Evolutionary conservation across 768 basidiomycete genomes (phyloP).

Genomic region (Coprinopsis sp.): DNA sequence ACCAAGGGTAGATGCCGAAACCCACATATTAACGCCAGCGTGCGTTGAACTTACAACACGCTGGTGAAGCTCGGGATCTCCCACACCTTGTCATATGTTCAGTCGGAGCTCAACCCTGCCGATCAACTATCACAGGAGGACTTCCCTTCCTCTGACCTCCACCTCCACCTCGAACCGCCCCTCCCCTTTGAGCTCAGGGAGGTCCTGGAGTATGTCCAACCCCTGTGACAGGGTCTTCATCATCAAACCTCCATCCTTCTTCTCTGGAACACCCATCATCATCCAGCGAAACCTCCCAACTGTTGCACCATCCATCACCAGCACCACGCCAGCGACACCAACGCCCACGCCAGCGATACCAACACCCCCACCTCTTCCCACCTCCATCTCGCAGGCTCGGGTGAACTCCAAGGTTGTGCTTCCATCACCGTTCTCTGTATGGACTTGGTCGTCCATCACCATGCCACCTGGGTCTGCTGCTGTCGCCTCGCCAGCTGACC

Average conservation of each 20-base stretch:
- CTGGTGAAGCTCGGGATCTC: slow-evolving; percentile 3
- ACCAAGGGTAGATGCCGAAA: slow-evolving; percentile 27
- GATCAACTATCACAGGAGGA: slow-evolving; percentile 9
- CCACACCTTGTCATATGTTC: slow-evolving; percentile 5
- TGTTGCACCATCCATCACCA: background rate
- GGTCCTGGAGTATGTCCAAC: background rate
- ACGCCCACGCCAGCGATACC: too few relatives aligned
- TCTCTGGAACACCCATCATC: background rate
- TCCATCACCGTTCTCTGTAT: too few relatives aligned
- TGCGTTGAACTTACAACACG: slow-evolving; percentile 16
- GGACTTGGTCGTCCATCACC: too few relatives aligned
- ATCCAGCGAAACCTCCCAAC: background rate
- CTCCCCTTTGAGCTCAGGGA: background rate
- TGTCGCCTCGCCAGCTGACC: too few relatives aligned
- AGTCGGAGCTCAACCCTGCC: slow-evolving; percentile 10
- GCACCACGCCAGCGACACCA: too few relatives aligned
- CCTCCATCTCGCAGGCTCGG: too few relatives aligned
- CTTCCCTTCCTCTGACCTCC: too few relatives aligned
- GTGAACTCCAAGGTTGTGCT: too few relatives aligned
- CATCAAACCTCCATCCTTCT: background rate
- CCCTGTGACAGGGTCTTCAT: background rate
- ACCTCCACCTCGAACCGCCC: background rate
- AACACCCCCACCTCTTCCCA: too few relatives aligned
- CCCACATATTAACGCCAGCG: slow-evolving; percentile 22
- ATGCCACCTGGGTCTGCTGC: too few relatives aligned